A percentile compares a stretch with the other conserved stretches of the same genome.
Evolutionary conservation across 106 monocot genomes (phyloP).

Genomic region (Chionographis japonica): DNA sequence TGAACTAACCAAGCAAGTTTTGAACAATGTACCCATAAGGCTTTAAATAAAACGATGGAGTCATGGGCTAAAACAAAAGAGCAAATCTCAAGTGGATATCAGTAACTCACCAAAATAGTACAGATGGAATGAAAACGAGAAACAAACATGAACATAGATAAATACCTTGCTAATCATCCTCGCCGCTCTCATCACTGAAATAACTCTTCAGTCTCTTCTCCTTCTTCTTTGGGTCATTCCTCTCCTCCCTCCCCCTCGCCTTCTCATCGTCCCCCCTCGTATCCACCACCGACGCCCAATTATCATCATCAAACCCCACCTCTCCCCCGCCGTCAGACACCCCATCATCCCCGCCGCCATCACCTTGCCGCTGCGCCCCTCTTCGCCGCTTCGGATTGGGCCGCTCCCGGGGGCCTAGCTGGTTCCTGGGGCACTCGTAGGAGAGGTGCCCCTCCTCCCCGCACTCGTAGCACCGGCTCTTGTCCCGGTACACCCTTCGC

Average conservation of each 20-base stretch:
- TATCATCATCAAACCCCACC: slow-evolving; percentile 50
- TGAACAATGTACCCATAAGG: no score
- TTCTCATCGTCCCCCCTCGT: slow-evolving; percentile 65
- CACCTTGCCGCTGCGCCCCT: slow-evolving; percentile 5
- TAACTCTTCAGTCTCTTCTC: slow-evolving; percentile 54
- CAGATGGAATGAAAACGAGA: no score
- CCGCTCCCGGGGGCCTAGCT: slow-evolving; percentile 75
- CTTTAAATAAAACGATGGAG: no score
- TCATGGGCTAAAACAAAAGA: no score
- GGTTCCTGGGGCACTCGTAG: slow-evolving; percentile 84
- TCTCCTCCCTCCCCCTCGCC: slow-evolving; percentile 23
- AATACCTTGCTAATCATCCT: slow-evolving; percentile 46
- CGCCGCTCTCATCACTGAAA: slow-evolving; percentile 95
- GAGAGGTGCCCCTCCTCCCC: slow-evolving; percentile 89
- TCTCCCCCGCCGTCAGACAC: slow-evolving; percentile 23
- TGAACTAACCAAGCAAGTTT: no score
- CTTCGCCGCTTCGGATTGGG: slow-evolving; percentile 54
- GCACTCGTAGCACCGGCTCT: slow-evolving; percentile 94
- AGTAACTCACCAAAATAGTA: no score
- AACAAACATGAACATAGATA: no score
- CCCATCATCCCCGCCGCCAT: slow-evolving; percentile 7
- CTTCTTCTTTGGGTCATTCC: slow-evolving; percentile 9
- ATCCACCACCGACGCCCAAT: slow-evolving; percentile 95
- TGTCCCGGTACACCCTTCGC: slow-evolving; percentile 78
- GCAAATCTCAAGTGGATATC: no score